Evolutionary conservation across 805 yeast species (phyloP).

Genomic region (Saccharomycopsis sp.): DNA sequence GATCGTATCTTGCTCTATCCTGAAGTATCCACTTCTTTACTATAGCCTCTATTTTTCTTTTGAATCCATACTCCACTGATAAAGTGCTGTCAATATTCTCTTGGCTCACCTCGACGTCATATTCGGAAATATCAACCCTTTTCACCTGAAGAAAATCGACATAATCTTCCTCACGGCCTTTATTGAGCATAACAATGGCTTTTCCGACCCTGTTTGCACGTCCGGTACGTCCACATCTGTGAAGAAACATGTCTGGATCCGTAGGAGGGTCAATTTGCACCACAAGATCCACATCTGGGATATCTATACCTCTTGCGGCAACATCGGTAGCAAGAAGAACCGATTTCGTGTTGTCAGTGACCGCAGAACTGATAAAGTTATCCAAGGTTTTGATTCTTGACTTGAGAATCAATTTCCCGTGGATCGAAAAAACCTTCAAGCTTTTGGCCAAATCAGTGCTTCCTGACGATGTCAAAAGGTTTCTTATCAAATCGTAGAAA

Average conservation of each 20-base stretch:
- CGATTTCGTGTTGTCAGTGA: slow-evolving; percentile 34
- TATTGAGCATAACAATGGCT: slow-evolving; percentile 66
- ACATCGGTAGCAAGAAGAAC: slow-evolving; percentile 90
- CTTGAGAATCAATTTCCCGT: slow-evolving; percentile 82
- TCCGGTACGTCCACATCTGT: slow-evolving; percentile 93
- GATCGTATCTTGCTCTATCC: slow-evolving; percentile 79
- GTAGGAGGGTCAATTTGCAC: slow-evolving; percentile 94
- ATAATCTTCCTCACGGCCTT: slow-evolving; percentile 75
- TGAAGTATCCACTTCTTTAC: slow-evolving; percentile 51
- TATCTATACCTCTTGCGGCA: slow-evolving; percentile 96
- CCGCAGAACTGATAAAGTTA: slow-evolving; percentile 36
- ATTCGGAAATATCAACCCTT: slow-evolving; percentile 44
- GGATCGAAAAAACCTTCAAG: slow-evolving; percentile 60
- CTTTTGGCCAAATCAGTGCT: slow-evolving; percentile 23
- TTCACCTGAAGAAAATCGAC: slow-evolving; percentile 74
- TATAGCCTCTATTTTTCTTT: slow-evolving; percentile 12
- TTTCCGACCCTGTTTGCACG: slow-evolving; percentile 81
- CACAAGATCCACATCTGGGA: slow-evolving; percentile 90
- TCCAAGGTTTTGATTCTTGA: slow-evolving; percentile 70
- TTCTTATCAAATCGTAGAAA: slow-evolving; percentile 45
- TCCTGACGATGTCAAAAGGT: slow-evolving; percentile 1
- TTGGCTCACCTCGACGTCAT: slow-evolving; percentile 23
- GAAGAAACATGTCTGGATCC: slow-evolving; percentile 85
- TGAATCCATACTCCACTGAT: slow-evolving; percentile 23
- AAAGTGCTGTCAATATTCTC: slow-evolving; percentile 22